phyloP scores from a whole-genome alignment of 2,329 filamentous ascomycete species.

The Meredithiella fracta region DNA sequence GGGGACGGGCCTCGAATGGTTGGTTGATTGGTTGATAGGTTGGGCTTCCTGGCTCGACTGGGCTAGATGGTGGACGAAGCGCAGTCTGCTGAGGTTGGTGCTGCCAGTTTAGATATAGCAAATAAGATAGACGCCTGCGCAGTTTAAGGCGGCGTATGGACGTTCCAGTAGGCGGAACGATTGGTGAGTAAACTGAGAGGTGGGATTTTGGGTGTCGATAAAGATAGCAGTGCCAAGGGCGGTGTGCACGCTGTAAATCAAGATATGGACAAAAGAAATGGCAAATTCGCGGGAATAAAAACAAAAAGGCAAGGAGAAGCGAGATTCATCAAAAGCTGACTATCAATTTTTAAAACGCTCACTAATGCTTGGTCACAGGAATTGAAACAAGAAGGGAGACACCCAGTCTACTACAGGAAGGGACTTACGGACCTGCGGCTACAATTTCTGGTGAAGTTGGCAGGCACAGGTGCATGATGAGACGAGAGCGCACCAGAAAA shows the following conservation, averaged over 20 bases:
- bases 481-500: not conserved
- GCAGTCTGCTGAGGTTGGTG: not conserved
- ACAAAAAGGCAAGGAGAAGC: not conserved
- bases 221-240: not conserved
- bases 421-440: not conserved
- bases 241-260: not conserved
- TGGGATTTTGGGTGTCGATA: not conserved
- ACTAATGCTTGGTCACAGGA: conserved; percentile 4
- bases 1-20: conserved; percentile 10
- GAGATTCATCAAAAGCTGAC: not conserved
- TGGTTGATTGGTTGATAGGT: conserved; percentile 2
- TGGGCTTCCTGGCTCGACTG: not conserved
- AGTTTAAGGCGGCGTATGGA: no score
- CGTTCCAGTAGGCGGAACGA: no score
- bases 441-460: not conserved
- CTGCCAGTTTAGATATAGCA: not conserved
- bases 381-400: conserved; percentile 6
- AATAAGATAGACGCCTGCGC: not conserved
- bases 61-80: conserved; percentile 7
- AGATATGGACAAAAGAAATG: not conserved
- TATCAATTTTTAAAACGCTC: not conserved
- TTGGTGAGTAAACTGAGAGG: not conserved
- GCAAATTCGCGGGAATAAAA: not conserved
- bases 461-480: not conserved
- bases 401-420: not conserved